Evolutionary conservation across 306 rosid genomes (phyloP).

Genomic region (Medicago ruthenica): DNA sequence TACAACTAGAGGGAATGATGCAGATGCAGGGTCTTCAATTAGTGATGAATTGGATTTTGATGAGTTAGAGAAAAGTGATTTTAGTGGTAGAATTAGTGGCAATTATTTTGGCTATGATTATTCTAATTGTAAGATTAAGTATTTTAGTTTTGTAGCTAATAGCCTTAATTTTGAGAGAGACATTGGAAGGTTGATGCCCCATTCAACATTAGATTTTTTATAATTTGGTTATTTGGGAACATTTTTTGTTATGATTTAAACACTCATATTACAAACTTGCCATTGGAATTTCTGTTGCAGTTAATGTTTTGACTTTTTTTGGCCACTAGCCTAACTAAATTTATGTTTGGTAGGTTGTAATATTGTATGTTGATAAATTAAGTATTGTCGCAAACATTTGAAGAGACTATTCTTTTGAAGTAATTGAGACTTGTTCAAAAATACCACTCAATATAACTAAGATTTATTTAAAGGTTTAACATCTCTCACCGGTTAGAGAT

Average conservation of each 20-base stretch:
- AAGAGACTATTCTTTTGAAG: too few species aligned
- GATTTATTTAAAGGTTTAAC: too few species aligned
- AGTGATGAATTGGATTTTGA: constrained; percentile 28
- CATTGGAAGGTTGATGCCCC: constrained; percentile 42
- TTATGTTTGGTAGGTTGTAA: constrained; percentile 44
- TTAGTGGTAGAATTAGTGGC: constrained; percentile 41
- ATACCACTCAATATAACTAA: too few species aligned
- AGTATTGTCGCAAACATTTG: too few species aligned
- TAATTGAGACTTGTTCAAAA: too few species aligned
- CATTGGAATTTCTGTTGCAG: constrained; percentile 31
- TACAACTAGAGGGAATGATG: constrained; percentile 49
- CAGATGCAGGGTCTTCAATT: constrained; percentile 35
- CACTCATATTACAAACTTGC: background rate
- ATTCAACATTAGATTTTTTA: constrained; percentile 52
- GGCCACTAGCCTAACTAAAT: constrained; percentile 37
- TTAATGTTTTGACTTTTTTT: constrained; percentile 29
- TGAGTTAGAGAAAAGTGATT: constrained; percentile 37
- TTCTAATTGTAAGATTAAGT: constrained; percentile 39
- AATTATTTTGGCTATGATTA: constrained; percentile 40
- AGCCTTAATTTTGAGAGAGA: constrained; percentile 55
- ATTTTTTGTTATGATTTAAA: background rate
- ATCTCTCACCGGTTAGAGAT: background rate
- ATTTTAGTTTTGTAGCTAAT: constrained; percentile 39
- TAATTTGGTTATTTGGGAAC: constrained; percentile 35
- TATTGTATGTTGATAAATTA: constrained; percentile 26